These are phyloP conservation scores for Cryomyces minteri DNA, from an alignment of 495 filamentous ascomycete species.

Conservation along the genomic window DNA sequence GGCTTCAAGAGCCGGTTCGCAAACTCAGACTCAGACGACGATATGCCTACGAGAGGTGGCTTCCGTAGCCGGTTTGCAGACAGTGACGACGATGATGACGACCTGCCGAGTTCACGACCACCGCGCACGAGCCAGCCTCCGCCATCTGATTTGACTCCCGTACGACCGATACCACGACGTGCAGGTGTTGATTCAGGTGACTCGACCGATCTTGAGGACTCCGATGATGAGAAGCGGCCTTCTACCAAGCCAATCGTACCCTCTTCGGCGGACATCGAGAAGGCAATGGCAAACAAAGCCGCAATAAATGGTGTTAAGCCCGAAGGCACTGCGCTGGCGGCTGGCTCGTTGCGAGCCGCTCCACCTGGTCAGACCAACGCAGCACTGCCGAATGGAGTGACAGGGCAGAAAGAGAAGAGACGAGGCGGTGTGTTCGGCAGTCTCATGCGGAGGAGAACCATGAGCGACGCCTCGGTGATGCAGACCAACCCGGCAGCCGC, in stretches of 20 bases:
- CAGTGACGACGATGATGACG: conserved; percentile 56
- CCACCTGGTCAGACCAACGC: conserved; percentile 6
- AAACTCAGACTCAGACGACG: conserved; percentile 64
- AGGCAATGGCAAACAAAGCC: conserved; percentile 2
- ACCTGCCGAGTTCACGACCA: conserved; percentile 1
- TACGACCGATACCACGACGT: conserved; percentile 44
- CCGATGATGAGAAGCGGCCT: conserved; percentile 13
- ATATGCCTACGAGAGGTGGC: conserved; percentile 23
- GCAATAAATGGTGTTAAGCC: conserved; percentile 12
- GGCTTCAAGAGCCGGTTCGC: conserved; percentile 35
- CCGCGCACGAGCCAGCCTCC: conserved; percentile 1
- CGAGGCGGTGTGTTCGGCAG: conserved; percentile 15
- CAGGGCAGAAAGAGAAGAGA: conserved; percentile 6
- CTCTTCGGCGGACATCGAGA: not conserved
- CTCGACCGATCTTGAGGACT: conserved; percentile 44
- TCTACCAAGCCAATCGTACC: not conserved
- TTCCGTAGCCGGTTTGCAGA: conserved; percentile 65
- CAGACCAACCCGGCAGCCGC: too few species aligned
- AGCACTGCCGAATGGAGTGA: conserved; percentile 3
- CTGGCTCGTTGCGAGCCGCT: conserved; percentile 4
- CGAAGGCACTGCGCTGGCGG: conserved; percentile 5
- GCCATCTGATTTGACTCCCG: conserved; percentile 29
- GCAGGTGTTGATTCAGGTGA: conserved; percentile 35
- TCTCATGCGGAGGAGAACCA: too few species aligned
- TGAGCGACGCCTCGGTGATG: too few species aligned